These are phyloP conservation scores for Rubroshorea leprosula DNA, from an alignment of 345 rosid species.

Conservation along the genomic window DNA sequence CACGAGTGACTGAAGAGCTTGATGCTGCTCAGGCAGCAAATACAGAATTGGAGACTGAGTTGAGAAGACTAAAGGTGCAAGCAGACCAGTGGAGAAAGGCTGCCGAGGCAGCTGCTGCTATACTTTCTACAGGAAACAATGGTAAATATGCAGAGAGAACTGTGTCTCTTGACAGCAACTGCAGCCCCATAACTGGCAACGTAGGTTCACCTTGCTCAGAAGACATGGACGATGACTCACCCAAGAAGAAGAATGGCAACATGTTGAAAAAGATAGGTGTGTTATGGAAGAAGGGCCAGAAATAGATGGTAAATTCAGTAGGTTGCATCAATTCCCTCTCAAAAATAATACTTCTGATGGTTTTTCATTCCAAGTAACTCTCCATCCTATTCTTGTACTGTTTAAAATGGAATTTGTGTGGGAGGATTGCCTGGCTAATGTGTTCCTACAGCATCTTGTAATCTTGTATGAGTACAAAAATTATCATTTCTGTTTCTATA, in stretches of 20 bases:
- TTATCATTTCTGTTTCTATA: not conserved
- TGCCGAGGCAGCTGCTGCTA: conserved; percentile 89
- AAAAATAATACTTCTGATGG: not conserved
- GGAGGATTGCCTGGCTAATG: not conserved
- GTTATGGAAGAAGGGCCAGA: conserved; percentile 83
- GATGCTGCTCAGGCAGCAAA: conserved; percentile 70
- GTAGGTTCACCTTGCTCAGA: conserved; percentile 67
- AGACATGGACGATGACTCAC: conserved; percentile 82
- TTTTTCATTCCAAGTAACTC: not conserved
- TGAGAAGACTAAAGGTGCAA: conserved; percentile 90
- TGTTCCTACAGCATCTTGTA: not conserved
- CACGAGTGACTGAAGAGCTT: conserved; percentile 53
- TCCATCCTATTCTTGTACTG: not conserved
- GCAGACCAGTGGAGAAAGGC: conserved; percentile 99
- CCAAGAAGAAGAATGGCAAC: conserved; percentile 86
- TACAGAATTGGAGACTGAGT: conserved; percentile 74
- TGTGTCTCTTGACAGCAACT: conserved; percentile 47
- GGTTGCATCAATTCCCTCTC: not conserved
- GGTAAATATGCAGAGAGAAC: conserved; percentile 64
- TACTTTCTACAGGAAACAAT: conserved; percentile 67
- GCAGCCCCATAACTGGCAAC: conserved; percentile 32
- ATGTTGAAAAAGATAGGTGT: conserved; percentile 90
- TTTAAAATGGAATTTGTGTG: no score
- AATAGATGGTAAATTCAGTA: conserved; percentile 22
- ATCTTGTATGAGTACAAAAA: not conserved